A percentile compares a stretch with the other conserved stretches of the same genome.
Evolutionary conservation across 176 grass and related monocot genomes (phyloP).

Genomic region (Panicum miliaceum): DNA sequence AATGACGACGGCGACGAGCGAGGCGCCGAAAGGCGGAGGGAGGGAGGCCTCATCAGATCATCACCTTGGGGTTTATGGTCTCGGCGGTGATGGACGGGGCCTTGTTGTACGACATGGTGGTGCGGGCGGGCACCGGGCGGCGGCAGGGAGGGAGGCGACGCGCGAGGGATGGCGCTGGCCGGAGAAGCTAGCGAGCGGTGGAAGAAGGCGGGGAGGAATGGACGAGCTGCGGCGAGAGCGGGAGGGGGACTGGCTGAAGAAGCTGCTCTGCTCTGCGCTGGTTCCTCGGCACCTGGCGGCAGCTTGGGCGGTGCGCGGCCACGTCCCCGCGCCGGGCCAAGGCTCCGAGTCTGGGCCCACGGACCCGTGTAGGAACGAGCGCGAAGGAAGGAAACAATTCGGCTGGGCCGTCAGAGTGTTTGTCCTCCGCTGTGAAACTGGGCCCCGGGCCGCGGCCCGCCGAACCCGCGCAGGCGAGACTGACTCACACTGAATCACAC

Average conservation of each 20-base stretch:
- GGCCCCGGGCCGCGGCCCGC: too few species aligned
- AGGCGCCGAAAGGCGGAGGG: background rate
- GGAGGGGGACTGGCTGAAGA: background rate
- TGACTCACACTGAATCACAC: too few species aligned
- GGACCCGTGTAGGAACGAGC: constrained; percentile 2
- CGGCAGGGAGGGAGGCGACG: background rate
- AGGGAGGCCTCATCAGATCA: background rate
- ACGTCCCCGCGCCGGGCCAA: constrained; percentile 31
- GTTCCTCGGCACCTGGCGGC: background rate
- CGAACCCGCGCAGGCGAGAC: too few species aligned
- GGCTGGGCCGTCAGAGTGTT: too few species aligned
- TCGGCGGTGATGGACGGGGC: constrained; percentile 48
- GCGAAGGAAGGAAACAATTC: too few species aligned
- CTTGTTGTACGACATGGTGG: constrained; percentile 60
- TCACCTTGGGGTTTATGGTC: constrained; percentile 63
- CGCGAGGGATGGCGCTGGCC: background rate
- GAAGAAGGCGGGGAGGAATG: background rate
- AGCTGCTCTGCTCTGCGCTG: background rate
- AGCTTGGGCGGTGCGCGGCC: constrained; percentile 21
- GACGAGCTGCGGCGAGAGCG: background rate
- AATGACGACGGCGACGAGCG: background rate
- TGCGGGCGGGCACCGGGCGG: background rate
- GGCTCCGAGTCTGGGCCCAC: background rate
- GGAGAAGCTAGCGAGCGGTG: background rate
- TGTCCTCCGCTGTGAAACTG: too few species aligned